These are phyloP conservation scores for Aspergillus diversus DNA, from an alignment of 495 filamentous ascomycete genomes.

Conservation along the genomic window DNA sequence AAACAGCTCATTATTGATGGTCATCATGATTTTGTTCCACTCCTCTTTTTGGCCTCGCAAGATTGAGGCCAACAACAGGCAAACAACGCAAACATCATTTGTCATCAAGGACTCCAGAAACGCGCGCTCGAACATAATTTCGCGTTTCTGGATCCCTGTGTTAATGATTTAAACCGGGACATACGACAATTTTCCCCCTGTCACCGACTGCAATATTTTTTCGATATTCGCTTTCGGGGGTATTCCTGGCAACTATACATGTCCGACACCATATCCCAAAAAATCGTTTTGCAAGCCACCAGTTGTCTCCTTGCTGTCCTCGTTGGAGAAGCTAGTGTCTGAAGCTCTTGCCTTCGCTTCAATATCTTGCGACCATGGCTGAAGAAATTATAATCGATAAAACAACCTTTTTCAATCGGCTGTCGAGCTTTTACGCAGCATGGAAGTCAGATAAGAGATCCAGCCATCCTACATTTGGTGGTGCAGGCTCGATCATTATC, in stretches of 20 bases:
- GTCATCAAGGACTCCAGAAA: not conserved
- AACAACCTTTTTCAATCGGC: conserved; percentile 86
- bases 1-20: no score
- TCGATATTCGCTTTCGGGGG: no score
- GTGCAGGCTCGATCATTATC: conserved; percentile 81
- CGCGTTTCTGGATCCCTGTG: conserved; percentile 9
- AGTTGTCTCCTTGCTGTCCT: not conserved
- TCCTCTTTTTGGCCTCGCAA: not conserved
- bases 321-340: conserved; percentile 8
- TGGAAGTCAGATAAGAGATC: conserved; percentile 95
- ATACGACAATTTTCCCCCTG: no score
- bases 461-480: conserved; percentile 75
- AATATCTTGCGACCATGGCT: conserved; percentile 44
- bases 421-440: conserved; percentile 80
- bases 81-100: conserved; percentile 24
- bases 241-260: no score
- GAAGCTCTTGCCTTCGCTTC: conserved; percentile 20
- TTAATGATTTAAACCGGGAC: not conserved
- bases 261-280: no score
- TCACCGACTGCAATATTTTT: no score
- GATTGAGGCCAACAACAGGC: not conserved
- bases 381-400: conserved; percentile 89
- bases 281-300: not conserved
- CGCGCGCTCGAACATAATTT: conserved; percentile 2
- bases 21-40: not conserved